These are phyloP conservation scores for Mercurialis annua DNA, from an alignment of 345 rosid species.

Conservation along the genomic window DNA sequence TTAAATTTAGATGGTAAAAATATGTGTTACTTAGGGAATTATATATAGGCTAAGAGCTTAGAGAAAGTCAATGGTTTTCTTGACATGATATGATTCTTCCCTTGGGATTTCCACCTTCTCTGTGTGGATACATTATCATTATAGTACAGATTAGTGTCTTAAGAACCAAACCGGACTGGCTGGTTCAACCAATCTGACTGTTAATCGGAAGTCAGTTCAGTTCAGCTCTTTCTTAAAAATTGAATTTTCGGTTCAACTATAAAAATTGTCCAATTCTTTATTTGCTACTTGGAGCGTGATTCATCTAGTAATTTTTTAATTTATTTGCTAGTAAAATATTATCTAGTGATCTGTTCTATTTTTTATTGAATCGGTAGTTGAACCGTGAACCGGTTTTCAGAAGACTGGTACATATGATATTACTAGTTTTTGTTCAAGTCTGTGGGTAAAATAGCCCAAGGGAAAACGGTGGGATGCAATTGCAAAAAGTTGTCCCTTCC, in stretches of 20 bases:
- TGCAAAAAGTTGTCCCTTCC: background rate
- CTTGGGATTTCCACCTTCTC: too few species aligned
- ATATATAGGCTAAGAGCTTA: constrained; percentile 2
- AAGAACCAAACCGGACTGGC: too few species aligned
- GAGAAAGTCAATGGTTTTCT: too few species aligned
- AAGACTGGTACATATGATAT: background rate
- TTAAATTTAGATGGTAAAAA: background rate
- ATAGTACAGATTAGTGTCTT: too few species aligned
- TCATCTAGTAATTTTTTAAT: too few species aligned
- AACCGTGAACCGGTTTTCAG: background rate
- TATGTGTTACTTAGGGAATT: background rate
- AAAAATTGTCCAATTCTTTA: too few species aligned
- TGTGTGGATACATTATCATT: too few species aligned
- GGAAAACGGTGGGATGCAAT: background rate
- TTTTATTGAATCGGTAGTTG: background rate
- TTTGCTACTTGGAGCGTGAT: background rate
- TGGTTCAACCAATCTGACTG: constrained; percentile 5
- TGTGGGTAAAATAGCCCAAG: constrained; percentile 4
- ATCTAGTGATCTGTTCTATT: background rate
- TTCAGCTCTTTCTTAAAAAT: background rate
- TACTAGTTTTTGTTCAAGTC: background rate
- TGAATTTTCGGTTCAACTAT: too few species aligned
- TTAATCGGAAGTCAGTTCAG: background rate
- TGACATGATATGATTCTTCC: too few species aligned
- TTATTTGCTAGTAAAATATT: too few species aligned